Evolutionary conservation across 2,329 filamentous ascomycete genomes (phyloP).

Genomic region (Thelonectria discophora): DNA sequence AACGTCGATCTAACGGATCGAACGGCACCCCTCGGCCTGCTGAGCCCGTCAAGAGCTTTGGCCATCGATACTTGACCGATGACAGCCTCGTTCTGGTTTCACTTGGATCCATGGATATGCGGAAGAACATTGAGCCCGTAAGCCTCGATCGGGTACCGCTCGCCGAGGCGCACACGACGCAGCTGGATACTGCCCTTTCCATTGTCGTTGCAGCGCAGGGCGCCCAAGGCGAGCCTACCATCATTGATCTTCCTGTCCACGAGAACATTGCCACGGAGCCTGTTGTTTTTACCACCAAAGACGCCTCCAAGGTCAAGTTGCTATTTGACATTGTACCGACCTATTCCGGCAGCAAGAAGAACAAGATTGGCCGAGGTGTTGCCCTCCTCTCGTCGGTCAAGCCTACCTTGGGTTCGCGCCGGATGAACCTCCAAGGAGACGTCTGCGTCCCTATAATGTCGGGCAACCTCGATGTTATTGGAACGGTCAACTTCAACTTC

Average conservation of each 20-base stretch:
- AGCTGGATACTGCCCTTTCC: conserved; percentile 92
- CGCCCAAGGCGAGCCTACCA: conserved; percentile 84
- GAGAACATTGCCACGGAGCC: conserved; percentile 95
- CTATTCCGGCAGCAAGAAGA: conserved; percentile 88
- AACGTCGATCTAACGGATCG: conserved; percentile 63
- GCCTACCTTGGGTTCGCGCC: conserved; percentile 80
- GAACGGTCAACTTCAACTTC: conserved; percentile 96
- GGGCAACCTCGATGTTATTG: conserved; percentile 87
- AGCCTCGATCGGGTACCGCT: conserved; percentile 89
- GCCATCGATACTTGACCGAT: conserved; percentile 90
- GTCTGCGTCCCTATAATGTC: conserved; percentile 91
- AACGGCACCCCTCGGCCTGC: conserved; percentile 61
- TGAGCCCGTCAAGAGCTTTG: conserved; percentile 93
- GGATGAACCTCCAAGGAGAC: conserved; percentile 93
- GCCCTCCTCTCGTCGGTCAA: conserved; percentile 88
- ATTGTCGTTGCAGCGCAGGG: conserved; percentile 88
- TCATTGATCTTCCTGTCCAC: conserved; percentile 91
- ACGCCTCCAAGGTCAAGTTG: conserved; percentile 83
- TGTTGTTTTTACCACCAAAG: conserved; percentile 84
- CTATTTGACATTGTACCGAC: conserved; percentile 96
- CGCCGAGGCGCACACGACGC: conserved; percentile 86
- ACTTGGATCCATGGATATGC: conserved; percentile 92
- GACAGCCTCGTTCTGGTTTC: conserved; percentile 92
- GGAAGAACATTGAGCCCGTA: conserved; percentile 82
- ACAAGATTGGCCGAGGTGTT: conserved; percentile 88